Conservation (phyloP, 176 grass and related monocot species). For the Musa beccarii region DNA sequence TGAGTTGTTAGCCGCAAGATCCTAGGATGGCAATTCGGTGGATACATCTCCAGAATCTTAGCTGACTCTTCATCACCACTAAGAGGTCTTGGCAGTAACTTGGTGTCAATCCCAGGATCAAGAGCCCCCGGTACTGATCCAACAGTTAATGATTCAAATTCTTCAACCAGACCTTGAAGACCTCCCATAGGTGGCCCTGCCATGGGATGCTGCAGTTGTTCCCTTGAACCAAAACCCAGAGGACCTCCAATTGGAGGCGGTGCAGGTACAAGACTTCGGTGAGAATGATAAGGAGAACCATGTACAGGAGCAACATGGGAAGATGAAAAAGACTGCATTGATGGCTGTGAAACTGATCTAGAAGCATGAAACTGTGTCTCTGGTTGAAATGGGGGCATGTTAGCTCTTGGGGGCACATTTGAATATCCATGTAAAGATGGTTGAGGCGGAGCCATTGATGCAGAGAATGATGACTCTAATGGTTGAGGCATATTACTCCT, state of each 20-base stretch:
- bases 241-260: conserved; percentile 26
- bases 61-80: conserved; percentile 57
- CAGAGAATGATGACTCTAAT: not conserved
- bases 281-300: conserved; percentile 6
- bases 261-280: conserved; percentile 17
- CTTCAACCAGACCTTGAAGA: conserved; percentile 63
- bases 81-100: conserved; percentile 69
- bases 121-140: conserved; percentile 56
- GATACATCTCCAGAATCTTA: conserved; percentile 49
- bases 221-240: conserved; percentile 18
- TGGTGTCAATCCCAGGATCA: conserved; percentile 56
- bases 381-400: conserved; percentile 3
- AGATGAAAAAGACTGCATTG: conserved; percentile 21
- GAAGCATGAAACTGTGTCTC: conserved; percentile 25
- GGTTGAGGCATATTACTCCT: conserved; percentile 20
- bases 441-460: not conserved
- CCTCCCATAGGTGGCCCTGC: conserved; percentile 40
- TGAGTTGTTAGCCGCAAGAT: conserved; percentile 83
- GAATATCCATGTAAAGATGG: conserved; percentile 22
- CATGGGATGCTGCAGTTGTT: conserved; percentile 38
- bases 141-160: conserved; percentile 81
- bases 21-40: conserved; percentile 81
- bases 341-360: conserved; percentile 30
- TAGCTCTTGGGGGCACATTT: conserved; percentile 6
- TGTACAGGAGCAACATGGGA: conserved; percentile 7